These are phyloP conservation scores for Eimeria acervulina DNA, from an alignment of 169 alveolate species.

Conservation along the genomic window DNA sequence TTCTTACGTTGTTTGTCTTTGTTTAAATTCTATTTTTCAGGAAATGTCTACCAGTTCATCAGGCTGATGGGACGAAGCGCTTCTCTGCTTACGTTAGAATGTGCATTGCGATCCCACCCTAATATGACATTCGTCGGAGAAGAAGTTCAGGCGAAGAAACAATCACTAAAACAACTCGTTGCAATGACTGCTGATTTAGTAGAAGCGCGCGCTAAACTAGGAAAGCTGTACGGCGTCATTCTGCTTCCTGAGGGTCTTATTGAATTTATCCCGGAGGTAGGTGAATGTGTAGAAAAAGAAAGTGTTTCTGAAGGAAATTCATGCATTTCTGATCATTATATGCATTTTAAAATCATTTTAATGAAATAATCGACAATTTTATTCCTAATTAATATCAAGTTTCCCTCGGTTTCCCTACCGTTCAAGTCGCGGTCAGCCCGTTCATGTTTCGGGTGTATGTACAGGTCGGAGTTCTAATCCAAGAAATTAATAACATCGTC, in stretches of 20 bases:
- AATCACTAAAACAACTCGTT: constrained; percentile 93
- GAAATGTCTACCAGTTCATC: constrained; percentile 96
- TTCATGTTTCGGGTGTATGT: background rate
- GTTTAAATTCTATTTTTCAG: constrained; percentile 35
- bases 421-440: no score
- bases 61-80: constrained; percentile 99
- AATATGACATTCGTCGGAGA: constrained; percentile 95
- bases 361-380: no score
- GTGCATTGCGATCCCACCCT: constrained; percentile 97
- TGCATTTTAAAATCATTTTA: background rate
- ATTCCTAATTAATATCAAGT: constrained; percentile 46
- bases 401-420: background rate
- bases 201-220: constrained; percentile 89
- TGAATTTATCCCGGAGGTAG: constrained; percentile 96
- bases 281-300: background rate
- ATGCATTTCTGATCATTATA: no score
- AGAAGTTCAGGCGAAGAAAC: constrained; percentile 94
- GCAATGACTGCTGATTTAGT: constrained; percentile 95
- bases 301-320: background rate
- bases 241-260: constrained; percentile 98
- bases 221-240: constrained; percentile 96
- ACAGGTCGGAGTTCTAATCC: constrained; percentile 93
- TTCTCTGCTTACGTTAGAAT: constrained; percentile 98
- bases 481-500: constrained; percentile 96
- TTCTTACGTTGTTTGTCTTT: background rate